Evolutionary conservation across 495 filamentous ascomycete species (phyloP).

Genomic region (Penicillium desertorum): DNA sequence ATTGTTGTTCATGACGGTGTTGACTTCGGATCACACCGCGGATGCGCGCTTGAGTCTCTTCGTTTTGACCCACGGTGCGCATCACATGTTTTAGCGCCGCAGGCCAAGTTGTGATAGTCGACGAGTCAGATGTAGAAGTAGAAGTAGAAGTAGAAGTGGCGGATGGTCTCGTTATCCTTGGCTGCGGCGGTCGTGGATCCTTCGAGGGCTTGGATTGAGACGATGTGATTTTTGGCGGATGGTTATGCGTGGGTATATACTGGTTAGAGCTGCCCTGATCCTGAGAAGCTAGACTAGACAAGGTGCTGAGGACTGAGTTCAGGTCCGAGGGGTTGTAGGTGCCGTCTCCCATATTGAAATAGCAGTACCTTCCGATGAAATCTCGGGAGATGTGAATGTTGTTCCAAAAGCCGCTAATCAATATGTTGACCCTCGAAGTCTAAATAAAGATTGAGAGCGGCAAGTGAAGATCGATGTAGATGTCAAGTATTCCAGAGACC

Average conservation of each 20-base stretch:
- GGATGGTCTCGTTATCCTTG: conserved; percentile 2
- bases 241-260: neutral
- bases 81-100: conserved; percentile 61
- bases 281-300: conserved; percentile 35
- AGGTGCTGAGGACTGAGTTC: conserved; percentile 53
- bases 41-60: conserved; percentile 41
- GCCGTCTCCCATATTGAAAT: conserved; percentile 32
- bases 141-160: conserved; percentile 9
- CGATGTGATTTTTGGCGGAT: conserved; percentile 3
- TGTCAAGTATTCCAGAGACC: neutral
- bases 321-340: conserved; percentile 48
- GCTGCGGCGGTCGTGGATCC: conserved; percentile 11
- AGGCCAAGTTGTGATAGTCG: conserved; percentile 65
- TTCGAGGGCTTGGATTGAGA: conserved; percentile 7
- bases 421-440: neutral
- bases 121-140: conserved; percentile 40
- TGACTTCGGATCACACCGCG: conserved; percentile 61
- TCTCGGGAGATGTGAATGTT: neutral
- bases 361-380: neutral
- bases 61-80: conserved; percentile 54
- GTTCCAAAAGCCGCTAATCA: neutral
- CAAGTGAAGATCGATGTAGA: conserved; percentile 2
- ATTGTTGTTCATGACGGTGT: conserved; percentile 62
- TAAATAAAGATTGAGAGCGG: neutral
- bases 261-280: conserved; percentile 15